Percentiles rank a stretch among this genome's conserved stretches.
Conservation (phyloP, 1,284 basidiomycete genomes). For the Cryptococcus sp. region DNA sequence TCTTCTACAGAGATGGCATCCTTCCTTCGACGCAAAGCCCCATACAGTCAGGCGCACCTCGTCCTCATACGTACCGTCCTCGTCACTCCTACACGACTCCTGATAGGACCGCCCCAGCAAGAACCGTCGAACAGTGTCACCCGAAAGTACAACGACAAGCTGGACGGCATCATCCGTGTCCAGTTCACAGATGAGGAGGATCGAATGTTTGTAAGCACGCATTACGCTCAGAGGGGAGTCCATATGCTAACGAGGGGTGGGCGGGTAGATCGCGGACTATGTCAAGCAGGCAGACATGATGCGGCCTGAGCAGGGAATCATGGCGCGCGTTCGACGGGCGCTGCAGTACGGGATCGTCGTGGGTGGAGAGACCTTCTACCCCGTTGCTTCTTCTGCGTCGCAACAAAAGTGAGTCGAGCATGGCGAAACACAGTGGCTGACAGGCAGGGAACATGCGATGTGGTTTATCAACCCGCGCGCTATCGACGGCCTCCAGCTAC, state of each 20-base stretch:
- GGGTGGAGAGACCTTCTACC: constrained; percentile 38
- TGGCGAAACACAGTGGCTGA: constrained; percentile 8
- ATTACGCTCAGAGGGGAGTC: neutral
- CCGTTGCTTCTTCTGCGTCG: constrained; percentile 43
- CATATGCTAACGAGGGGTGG: constrained; percentile 4
- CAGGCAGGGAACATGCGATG: constrained; percentile 43
- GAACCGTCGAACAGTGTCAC: constrained; percentile 50
- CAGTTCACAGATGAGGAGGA: constrained; percentile 49
- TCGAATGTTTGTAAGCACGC: constrained; percentile 35
- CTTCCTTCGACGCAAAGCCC: constrained; percentile 19
- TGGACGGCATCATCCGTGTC: constrained; percentile 47
- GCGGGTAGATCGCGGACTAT: constrained; percentile 31
- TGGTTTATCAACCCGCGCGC: constrained; percentile 45
- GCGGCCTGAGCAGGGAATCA: constrained; percentile 34
- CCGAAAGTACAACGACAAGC: constrained; percentile 31
- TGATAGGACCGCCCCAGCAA: constrained; percentile 44
- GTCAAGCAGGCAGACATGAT: constrained; percentile 34
- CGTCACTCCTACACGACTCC: constrained; percentile 47
- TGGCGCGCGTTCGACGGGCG: constrained; percentile 45
- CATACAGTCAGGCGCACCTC: constrained; percentile 27
- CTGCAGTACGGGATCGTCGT: constrained; percentile 42
- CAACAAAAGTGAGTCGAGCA: constrained; percentile 40
- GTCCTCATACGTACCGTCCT: constrained; percentile 43
- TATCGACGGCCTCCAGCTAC: constrained; percentile 35
- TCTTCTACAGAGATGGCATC: constrained; percentile 22